Evolutionary conservation across 2,329 filamentous ascomycete genomes (phyloP).

Genomic region (Ampelomyces quisqualis): DNA sequence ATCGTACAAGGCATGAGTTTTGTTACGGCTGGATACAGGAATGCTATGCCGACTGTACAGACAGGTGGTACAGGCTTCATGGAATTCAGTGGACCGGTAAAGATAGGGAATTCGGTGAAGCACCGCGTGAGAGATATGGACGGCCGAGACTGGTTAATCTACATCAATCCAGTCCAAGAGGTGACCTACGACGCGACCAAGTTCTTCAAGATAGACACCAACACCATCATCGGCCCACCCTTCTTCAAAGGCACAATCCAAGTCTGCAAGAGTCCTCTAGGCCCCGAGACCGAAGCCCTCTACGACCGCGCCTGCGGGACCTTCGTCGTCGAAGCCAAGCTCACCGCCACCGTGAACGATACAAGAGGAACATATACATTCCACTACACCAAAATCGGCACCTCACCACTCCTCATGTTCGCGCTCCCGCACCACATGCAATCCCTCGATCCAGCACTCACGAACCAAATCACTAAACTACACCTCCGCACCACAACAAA

Average conservation of each 20-base stretch:
- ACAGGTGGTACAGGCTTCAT: constrained; percentile 70
- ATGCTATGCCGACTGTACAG: constrained; percentile 70
- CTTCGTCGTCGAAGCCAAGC: constrained; percentile 64
- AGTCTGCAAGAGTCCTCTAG: constrained; percentile 71
- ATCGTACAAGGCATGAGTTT: constrained; percentile 89
- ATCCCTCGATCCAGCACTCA: constrained; percentile 66
- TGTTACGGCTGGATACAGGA: constrained; percentile 74
- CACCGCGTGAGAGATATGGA: constrained; percentile 74
- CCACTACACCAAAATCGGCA: constrained; percentile 69
- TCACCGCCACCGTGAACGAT: constrained; percentile 64
- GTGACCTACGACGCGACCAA: constrained; percentile 60
- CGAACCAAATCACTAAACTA: constrained; percentile 53
- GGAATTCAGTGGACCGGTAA: constrained; percentile 58
- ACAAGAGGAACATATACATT: constrained; percentile 67
- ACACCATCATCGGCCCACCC: constrained; percentile 62
- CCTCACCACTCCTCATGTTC: constrained; percentile 74
- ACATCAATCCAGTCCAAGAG: constrained; percentile 59
- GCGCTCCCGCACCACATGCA: constrained; percentile 82
- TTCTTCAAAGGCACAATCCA: constrained; percentile 80
- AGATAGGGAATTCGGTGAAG: constrained; percentile 68
- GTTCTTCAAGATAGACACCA: constrained; percentile 64
- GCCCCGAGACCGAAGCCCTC: constrained; percentile 60
- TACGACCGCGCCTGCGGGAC: constrained; percentile 77
- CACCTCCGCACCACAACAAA: constrained; percentile 81
- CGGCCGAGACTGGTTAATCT: constrained; percentile 70